Conservation (phyloP, 2,329 filamentous ascomycete species). For the Colletotrichum caudatum region DNA sequence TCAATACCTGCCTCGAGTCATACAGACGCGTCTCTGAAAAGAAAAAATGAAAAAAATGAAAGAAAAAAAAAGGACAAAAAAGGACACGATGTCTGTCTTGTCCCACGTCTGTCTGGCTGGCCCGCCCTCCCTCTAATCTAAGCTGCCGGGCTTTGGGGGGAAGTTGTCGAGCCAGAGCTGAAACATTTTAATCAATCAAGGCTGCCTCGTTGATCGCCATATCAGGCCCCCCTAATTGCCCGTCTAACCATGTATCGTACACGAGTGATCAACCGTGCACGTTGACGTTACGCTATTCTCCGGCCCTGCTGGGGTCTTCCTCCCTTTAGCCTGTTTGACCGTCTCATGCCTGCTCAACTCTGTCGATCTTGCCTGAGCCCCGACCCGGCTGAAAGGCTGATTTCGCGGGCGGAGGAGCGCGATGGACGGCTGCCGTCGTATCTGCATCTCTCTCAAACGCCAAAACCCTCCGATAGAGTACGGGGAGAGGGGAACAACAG, state of each 20-base stretch:
- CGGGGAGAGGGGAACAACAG: neutral
- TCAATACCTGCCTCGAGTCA: neutral
- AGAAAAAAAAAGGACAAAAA: too few species aligned
- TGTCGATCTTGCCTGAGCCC: constrained; percentile 14
- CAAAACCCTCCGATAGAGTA: neutral
- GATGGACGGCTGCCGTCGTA: neutral
- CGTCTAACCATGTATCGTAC: neutral
- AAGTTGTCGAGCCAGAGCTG: constrained; percentile 5
- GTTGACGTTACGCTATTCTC: neutral
- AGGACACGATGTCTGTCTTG: neutral
- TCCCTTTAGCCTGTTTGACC: neutral
- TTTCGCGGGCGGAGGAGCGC: neutral
- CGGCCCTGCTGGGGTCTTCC: neutral
- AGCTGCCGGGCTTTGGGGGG: neutral
- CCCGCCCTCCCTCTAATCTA: too few species aligned
- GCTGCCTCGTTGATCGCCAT: constrained; percentile 3
- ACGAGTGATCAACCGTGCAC: neutral
- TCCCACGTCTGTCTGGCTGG: neutral
- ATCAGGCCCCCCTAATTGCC: neutral
- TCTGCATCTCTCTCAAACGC: neutral
- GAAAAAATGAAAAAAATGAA: too few species aligned
- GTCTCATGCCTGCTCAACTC: constrained; percentile 16
- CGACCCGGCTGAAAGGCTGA: constrained; percentile 2
- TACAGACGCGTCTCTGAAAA: neutral
- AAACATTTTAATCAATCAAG: constrained; percentile 27